phyloP scores from a whole-genome alignment of 2,329 filamentous ascomycete genomes.

The Helminthosporium solani region DNA sequence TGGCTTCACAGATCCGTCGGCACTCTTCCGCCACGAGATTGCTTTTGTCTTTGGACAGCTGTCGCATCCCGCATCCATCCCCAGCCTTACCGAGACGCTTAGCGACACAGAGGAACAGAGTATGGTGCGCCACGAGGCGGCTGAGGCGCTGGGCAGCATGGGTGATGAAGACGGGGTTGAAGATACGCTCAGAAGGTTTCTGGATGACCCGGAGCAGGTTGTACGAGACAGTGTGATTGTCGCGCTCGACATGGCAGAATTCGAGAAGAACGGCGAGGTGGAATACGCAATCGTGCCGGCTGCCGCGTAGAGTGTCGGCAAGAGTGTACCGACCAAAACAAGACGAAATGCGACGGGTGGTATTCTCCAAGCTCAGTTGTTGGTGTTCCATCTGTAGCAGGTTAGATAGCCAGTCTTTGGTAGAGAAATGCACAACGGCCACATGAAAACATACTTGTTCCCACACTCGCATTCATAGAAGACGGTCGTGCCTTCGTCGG shows the following conservation, averaged over 20 bases:
- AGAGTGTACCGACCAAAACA: too few relatives aligned
- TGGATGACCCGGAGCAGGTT: slow-evolving; percentile 88
- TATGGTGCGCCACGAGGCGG: slow-evolving; percentile 97
- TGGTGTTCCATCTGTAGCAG: slow-evolving; percentile 54
- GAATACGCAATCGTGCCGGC: slow-evolving; percentile 85
- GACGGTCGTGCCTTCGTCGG: slow-evolving; percentile 91
- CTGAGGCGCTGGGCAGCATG: slow-evolving; percentile 90
- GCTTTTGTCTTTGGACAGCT: slow-evolving; percentile 98
- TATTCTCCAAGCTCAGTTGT: slow-evolving; percentile 66
- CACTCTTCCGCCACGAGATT: slow-evolving; percentile 95
- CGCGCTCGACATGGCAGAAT: slow-evolving; percentile 96
- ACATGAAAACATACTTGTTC: slow-evolving; percentile 63
- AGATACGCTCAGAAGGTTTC: slow-evolving; percentile 75
- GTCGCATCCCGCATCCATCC: slow-evolving; percentile 94
- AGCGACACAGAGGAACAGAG: slow-evolving; percentile 79
- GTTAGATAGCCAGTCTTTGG: slow-evolving; percentile 23
- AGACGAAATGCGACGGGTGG: too few relatives aligned
- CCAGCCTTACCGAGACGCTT: slow-evolving; percentile 76
- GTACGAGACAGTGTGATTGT: slow-evolving; percentile 94
- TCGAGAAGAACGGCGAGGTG: slow-evolving; percentile 81
- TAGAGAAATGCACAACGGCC: slow-evolving; percentile 1
- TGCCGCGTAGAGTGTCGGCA: slow-evolving; percentile 23
- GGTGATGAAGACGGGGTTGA: slow-evolving; percentile 94
- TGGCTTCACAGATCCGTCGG: slow-evolving; percentile 81
- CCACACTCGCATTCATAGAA: slow-evolving; percentile 90